Base-by-base conservation (phyloP, 768 basidiomycete genomes). In the Leccinum arenicola region DNA sequence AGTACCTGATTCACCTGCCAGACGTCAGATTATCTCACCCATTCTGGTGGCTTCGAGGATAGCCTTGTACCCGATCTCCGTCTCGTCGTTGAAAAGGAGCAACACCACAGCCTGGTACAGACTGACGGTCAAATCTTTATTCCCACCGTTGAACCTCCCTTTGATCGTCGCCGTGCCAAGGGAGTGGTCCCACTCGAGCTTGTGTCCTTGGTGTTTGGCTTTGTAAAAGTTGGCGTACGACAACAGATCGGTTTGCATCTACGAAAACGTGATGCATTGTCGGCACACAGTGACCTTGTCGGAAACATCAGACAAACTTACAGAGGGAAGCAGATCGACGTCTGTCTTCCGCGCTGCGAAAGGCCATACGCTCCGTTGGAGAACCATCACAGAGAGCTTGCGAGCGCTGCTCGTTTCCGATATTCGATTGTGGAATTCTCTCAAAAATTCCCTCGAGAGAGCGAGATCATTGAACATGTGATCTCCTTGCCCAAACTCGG, bases 391-490 rank as follows among this genome's bases (percentile, higher is more conserved):
- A 35, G 79, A 82, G 36, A 95, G 75, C 61, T 81, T 85, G 58
- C 75, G 77, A 6, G 76, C 78, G 0, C 74, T 59, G 57, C 70
- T 78, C 27, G 74, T 70, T 55, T 73, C 64, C 10, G 70, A 51
- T 36, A 81, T 64, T 64, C 82, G 79, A 27, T 74, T 66, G 58
- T 86, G 81, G 73, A 85, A 91, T 60, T 88, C 88, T 0, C 72
- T 69, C 80, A 93, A 83, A 21, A 84, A 69, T 57, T 95, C 93
- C 54, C 84, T 74, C 1, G 93, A 95, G 17, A 93, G 76, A 0
- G 84, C 83, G 3, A 96, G 76, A 68, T 96, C 95, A 60, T 87
- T 94, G 77, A 98, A 96, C 96, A 98, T 96, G 43, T 93, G 86
- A 66, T 94, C 92, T 52, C 94, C 93, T 76, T 89, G 90, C 8